Evolutionary conservation across 1,139 yeast species (phyloP), one percentile per base, ranked within the genome.

Genomic region (Tardiomyces blankii): DNA sequence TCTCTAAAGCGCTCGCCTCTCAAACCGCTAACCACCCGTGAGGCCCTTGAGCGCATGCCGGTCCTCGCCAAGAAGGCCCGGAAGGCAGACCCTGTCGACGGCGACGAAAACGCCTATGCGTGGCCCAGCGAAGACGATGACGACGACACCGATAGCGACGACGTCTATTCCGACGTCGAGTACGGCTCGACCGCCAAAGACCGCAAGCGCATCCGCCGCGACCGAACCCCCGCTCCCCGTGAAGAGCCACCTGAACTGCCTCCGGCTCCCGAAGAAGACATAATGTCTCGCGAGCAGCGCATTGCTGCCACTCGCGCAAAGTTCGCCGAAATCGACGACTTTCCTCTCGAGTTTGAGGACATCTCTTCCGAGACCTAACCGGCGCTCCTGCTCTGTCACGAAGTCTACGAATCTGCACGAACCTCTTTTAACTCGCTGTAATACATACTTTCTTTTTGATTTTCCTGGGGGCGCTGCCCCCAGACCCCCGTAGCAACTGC

Each of bases 321-420:
- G 48, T 49, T 49, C 39, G 38, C 39, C 18, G 46, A 50, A 39
- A 46, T 51, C 19, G 53, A 51, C 35, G 44, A 42, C 39, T 50
- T 45, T 41, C 47, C 39, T 19, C 47, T 52, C 6, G 49, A 51
- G 9, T 53, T 48, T 21, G 55, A 51, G 40, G 21, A 30, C 12
- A 35, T 47, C 5, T 30, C 35, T 3, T 30, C 35, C 16, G 35
- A 30, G 16, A 5, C 25, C 25, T 21, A 7, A 21, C 25, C 25
- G 25, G 25, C 25, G 7, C 4, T 5, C 7, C 25, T 21, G 4
- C 7, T 4, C 25, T 21, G n/a, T 21, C 25, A 21, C 25, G 25
- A 21, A 21, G 25, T n/a, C 25, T 21, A 21, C 25, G 25, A 21
- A 21, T 21, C 25, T 21, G 25, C 25, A 21, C 25, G 25, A 21